A percentile compares a stretch with the other conserved stretches of the same genome.
phyloP scores from a whole-genome alignment of 2,329 filamentous ascomycete genomes.

The Claviceps capensis region DNA sequence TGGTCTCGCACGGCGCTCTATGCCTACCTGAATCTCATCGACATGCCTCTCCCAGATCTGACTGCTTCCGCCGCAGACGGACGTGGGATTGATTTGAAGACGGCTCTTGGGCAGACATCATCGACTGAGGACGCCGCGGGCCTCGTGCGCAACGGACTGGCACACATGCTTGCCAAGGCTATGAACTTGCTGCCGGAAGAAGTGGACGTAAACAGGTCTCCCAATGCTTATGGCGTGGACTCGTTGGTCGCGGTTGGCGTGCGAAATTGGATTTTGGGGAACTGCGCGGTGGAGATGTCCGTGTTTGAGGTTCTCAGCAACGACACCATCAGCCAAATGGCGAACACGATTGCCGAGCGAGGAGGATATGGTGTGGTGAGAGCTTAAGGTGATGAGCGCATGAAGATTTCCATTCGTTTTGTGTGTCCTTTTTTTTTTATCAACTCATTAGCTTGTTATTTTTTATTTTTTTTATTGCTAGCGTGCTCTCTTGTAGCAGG shows the following conservation, averaged over 20 bases:
- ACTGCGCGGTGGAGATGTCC: constrained; percentile 29
- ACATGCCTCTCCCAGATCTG: constrained; percentile 24
- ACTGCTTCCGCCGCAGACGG: constrained; percentile 5
- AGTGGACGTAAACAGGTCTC: constrained; percentile 26
- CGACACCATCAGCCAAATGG: constrained; percentile 25
- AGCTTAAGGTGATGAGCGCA: not conserved
- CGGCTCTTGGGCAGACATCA: constrained; percentile 17
- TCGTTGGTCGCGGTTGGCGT: constrained; percentile 38
- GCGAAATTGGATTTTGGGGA: constrained; percentile 35
- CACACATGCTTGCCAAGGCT: constrained; percentile 27
- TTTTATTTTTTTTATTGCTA: too few species aligned
- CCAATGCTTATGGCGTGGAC: constrained; percentile 36
- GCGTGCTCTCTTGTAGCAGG: too few species aligned
- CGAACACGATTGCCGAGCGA: constrained; percentile 20
- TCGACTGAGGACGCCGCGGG: constrained; percentile 16
- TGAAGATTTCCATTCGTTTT: not conserved
- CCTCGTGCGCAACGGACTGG: constrained; percentile 23
- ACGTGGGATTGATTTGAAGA: constrained; percentile 16
- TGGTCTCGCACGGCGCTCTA: constrained; percentile 38
- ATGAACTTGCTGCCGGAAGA: constrained; percentile 32
- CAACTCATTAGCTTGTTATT: not conserved
- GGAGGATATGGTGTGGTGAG: constrained; percentile 15
- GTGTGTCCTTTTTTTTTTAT: not conserved
- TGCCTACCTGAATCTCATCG: constrained; percentile 32
- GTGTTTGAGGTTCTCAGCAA: constrained; percentile 35